Conservation (phyloP, 306 rosid genomes). For the Purshia tridentata region DNA sequence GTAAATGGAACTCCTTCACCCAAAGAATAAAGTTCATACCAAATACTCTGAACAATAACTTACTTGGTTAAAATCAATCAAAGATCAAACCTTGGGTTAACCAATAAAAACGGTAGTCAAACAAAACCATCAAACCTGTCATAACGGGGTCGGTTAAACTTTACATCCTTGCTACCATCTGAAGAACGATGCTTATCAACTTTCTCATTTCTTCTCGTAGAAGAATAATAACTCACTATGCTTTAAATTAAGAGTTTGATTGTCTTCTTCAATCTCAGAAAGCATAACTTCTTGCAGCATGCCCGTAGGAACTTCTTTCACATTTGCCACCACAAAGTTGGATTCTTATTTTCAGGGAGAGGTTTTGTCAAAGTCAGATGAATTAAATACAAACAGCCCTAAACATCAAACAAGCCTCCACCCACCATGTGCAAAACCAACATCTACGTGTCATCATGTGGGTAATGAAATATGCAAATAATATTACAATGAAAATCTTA, state of each 20-base stretch:
- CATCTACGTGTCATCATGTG: not conserved
- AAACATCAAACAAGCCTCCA: not conserved
- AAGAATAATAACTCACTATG: not conserved
- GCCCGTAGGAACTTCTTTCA: not conserved
- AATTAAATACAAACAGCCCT: not conserved
- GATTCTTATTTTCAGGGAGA: not conserved
- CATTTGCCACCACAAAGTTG: not conserved
- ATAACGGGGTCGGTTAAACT: not conserved
- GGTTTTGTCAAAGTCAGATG: not conserved
- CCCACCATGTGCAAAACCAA: not conserved
- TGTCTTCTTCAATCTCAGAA: slow-evolving; percentile 1
- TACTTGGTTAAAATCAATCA: too few species aligned
- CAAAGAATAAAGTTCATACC: too few species aligned
- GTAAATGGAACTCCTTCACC: too few species aligned
- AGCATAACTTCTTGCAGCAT: not conserved
- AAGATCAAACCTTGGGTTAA: not conserved
- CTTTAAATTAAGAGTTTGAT: not conserved
- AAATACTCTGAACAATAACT: too few species aligned
- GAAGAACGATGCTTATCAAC: not conserved
- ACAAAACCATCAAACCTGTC: not conserved
- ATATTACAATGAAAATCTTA: not conserved
- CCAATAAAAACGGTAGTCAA: too few species aligned
- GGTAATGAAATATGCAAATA: not conserved
- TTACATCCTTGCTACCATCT: not conserved
- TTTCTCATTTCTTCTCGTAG: not conserved